Evolutionary conservation across 2,329 filamentous ascomycete genomes (phyloP).

Genomic region (Nemania serpens): DNA sequence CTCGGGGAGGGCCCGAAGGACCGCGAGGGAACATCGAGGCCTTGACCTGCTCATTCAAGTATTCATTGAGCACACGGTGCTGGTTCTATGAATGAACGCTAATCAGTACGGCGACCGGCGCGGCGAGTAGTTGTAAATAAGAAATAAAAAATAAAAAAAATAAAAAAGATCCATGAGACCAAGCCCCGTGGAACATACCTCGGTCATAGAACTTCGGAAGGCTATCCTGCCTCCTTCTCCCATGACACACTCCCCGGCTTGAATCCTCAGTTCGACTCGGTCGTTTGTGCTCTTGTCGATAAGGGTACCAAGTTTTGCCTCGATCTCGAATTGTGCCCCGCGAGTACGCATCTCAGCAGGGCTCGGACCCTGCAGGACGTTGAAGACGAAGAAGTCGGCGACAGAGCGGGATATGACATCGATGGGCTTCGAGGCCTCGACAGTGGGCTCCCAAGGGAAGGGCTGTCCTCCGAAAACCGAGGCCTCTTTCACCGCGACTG

Average conservation of each 20-base stretch:
- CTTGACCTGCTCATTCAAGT: constrained; percentile 72
- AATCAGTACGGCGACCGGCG: constrained; percentile 8
- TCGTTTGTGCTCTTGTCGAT: constrained; percentile 73
- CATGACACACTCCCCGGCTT: constrained; percentile 70
- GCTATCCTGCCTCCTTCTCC: constrained; percentile 62
- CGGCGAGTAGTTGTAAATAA: background rate
- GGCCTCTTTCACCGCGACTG: constrained; percentile 26
- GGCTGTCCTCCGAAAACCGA: constrained; percentile 35
- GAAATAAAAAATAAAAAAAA: background rate
- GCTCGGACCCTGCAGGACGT: constrained; percentile 71
- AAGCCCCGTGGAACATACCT: constrained; percentile 59
- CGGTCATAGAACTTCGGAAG: constrained; percentile 90
- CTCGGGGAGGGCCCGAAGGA: constrained; percentile 53
- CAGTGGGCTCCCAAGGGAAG: constrained; percentile 65
- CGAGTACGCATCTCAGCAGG: constrained; percentile 65
- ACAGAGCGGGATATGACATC: constrained; percentile 76
- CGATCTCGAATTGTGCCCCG: constrained; percentile 83
- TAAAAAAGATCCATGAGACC: background rate
- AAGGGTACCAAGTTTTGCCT: constrained; percentile 88
- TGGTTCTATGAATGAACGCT: constrained; percentile 60
- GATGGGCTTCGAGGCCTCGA: constrained; percentile 71
- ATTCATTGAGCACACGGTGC: constrained; percentile 83
- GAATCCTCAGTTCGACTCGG: constrained; percentile 68
- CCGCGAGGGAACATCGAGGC: constrained; percentile 62
- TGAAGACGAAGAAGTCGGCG: constrained; percentile 79